Conservation (phyloP, 2,329 filamentous ascomycete genomes). For the Venturia pyrina region DNA sequence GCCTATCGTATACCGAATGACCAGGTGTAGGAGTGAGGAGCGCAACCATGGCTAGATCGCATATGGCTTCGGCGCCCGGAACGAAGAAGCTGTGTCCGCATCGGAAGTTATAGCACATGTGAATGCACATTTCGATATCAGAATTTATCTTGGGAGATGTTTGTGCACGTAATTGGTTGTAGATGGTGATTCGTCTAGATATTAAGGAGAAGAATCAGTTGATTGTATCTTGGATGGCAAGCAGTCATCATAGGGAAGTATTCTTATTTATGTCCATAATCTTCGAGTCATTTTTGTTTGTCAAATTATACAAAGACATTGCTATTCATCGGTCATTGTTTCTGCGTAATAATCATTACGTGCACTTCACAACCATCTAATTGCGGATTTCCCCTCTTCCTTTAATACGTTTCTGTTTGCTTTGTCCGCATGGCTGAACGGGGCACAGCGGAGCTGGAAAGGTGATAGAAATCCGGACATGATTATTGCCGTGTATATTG, state of each 20-base stretch:
- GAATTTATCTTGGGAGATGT: neutral
- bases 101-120: constrained; percentile 12
- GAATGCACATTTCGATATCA: constrained; percentile 10
- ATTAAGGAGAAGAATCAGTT: neutral
- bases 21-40: neutral
- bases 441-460: too few species aligned
- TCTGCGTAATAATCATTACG: neutral
- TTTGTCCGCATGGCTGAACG: too few species aligned
- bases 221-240: neutral
- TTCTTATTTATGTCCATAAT: neutral
- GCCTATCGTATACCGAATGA: neutral
- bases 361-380: neutral
- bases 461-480: too few species aligned
- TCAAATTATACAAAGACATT: neutral
- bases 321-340: too few species aligned
- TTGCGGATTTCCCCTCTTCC: too few species aligned
- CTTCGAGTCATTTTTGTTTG: neutral
- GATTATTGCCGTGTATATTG: too few species aligned
- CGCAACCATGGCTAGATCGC: constrained; percentile 4
- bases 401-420: too few species aligned
- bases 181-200: too few species aligned
- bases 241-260: neutral
- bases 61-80: neutral
- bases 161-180: neutral
- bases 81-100: constrained; percentile 11